A percentile compares a stretch with the other conserved stretches of the same genome.
Conservation (phyloP, 495 filamentous ascomycete genomes). For the Podospora pseudocomata region DNA sequence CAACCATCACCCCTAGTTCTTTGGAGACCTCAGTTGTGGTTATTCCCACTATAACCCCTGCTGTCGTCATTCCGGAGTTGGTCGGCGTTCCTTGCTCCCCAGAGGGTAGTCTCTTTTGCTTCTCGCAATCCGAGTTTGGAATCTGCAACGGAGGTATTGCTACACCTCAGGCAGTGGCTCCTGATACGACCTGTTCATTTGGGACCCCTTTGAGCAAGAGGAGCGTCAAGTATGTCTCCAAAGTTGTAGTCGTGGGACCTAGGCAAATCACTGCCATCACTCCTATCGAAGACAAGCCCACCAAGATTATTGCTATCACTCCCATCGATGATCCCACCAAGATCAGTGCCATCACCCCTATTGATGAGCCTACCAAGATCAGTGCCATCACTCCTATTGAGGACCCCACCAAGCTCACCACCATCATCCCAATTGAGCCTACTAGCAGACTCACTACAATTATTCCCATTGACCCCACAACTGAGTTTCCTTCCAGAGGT, state of each 20-base stretch:
- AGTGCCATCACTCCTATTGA: not conserved
- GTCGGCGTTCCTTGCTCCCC: slow-evolving; percentile 13
- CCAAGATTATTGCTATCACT: not conserved
- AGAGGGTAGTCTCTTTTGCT: slow-evolving; percentile 21
- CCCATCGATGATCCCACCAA: not conserved
- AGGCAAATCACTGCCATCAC: not conserved
- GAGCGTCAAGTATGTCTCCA: slow-evolving; percentile 14
- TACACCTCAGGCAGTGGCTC: slow-evolving; percentile 16
- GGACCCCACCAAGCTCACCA: not conserved
- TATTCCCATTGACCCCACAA: not conserved
- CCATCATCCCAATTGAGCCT: not conserved
- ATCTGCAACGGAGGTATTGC: slow-evolving; percentile 21
- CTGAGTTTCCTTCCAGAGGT: not conserved
- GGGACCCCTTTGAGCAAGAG: slow-evolving; percentile 7
- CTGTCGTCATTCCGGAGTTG: not conserved
- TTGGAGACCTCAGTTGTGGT: not conserved
- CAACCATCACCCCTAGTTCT: not conserved
- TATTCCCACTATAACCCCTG: not conserved
- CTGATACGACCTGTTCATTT: slow-evolving; percentile 20
- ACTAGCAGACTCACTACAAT: not conserved
- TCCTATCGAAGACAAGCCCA: not conserved
- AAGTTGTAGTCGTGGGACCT: not conserved
- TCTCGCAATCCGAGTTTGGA: slow-evolving; percentile 17
- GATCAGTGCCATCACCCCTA: not conserved
- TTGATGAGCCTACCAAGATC: not conserved